phyloP scores from a whole-genome alignment of 805 yeast species.

The Candida schatavii region DNA sequence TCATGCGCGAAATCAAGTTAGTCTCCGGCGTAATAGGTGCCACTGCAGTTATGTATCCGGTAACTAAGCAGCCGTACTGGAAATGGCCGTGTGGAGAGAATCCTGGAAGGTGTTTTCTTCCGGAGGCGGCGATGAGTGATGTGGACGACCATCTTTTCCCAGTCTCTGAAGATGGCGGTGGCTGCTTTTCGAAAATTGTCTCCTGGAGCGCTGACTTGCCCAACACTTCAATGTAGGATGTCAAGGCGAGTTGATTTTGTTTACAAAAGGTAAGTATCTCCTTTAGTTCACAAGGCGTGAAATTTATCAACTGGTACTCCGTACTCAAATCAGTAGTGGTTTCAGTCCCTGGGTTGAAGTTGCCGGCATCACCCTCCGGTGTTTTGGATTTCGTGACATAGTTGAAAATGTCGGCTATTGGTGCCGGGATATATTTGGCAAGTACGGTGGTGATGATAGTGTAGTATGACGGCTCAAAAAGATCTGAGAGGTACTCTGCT shows the following conservation, averaged over 20 bases:
- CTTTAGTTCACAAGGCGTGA: constrained; percentile 10
- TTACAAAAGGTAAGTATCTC: constrained; percentile 12
- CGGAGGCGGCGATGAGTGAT: constrained; percentile 10
- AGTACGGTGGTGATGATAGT: background rate
- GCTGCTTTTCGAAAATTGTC: constrained; percentile 10
- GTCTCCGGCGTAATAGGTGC: constrained; percentile 1
- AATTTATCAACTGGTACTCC: constrained; percentile 11
- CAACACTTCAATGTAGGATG: constrained; percentile 17
- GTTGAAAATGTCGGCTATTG: background rate
- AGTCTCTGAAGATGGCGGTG: background rate
- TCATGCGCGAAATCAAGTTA: background rate
- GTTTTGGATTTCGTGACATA: background rate
- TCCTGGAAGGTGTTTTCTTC: constrained; percentile 11
- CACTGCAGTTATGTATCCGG: background rate
- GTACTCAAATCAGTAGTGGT: constrained; percentile 3
- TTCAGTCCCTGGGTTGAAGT: background rate
- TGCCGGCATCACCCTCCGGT: background rate
- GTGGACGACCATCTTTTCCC: constrained; percentile 2
- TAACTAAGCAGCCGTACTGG: constrained; percentile 7
- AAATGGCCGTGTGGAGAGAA: constrained; percentile 2
- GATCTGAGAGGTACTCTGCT: background rate
- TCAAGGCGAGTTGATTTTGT: constrained; percentile 15
- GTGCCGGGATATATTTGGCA: background rate
- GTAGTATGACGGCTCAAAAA: constrained; percentile 2
- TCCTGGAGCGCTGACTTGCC: constrained; percentile 15